Evolutionary conservation across 1,284 basidiomycete genomes (phyloP).

Genomic region (Trametes sp.): DNA sequence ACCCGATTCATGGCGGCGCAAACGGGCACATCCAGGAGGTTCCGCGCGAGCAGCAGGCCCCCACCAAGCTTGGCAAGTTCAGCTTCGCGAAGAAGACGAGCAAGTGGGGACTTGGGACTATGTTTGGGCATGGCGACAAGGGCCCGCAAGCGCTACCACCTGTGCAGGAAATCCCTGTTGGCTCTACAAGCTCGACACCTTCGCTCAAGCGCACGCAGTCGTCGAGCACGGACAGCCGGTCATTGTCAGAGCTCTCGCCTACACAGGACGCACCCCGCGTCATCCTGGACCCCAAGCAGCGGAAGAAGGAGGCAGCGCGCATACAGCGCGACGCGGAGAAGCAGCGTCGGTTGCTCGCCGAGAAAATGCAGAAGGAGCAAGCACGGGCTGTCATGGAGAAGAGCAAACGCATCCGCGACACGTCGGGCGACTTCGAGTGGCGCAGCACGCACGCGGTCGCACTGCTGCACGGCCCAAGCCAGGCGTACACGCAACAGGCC

Average conservation of each 20-base stretch:
- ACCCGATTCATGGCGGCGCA: slow-evolving; percentile 43
- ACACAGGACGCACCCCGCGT: slow-evolving; percentile 42
- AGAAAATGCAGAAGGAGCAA: slow-evolving; percentile 82
- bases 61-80: slow-evolving; percentile 62
- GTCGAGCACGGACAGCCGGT: slow-evolving; percentile 76
- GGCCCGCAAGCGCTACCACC: slow-evolving; percentile 66
- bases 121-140: slow-evolving; percentile 83
- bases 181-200: slow-evolving; percentile 58
- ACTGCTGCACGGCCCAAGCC: slow-evolving; percentile 36
- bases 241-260: slow-evolving; percentile 61
- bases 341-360: slow-evolving; percentile 82
- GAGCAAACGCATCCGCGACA: slow-evolving; percentile 76
- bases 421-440: slow-evolving; percentile 65
- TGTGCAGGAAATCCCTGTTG: slow-evolving; percentile 70
- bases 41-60: slow-evolving; percentile 48
- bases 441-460: slow-evolving; percentile 50
- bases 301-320: slow-evolving; percentile 90
- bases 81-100: slow-evolving; percentile 71
- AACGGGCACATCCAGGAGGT: slow-evolving; percentile 32
- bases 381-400: slow-evolving; percentile 96
- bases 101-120: slow-evolving; percentile 65
- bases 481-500: slow-evolving; percentile 41
- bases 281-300: slow-evolving; percentile 77
- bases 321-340: slow-evolving; percentile 88
- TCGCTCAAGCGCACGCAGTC: slow-evolving; percentile 90